Percentiles rank a stretch among this genome's conserved stretches.
These are phyloP conservation scores for Pulveroboletus sp. DNA, from an alignment of 768 basidiomycete species.

Conservation along the genomic window DNA sequence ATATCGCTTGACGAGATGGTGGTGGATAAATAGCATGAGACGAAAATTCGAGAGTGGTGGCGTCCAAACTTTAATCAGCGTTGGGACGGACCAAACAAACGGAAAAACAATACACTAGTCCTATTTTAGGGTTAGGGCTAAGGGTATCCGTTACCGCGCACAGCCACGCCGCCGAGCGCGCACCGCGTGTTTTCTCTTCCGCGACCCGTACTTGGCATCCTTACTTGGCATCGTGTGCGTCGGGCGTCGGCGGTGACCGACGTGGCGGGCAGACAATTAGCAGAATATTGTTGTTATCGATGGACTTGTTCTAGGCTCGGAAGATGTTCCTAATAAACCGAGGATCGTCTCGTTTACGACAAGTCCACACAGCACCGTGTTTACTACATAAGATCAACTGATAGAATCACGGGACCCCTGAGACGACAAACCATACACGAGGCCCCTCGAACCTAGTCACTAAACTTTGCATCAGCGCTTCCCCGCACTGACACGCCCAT, in stretches of 20 bases:
- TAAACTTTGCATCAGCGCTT: conserved; percentile 19
- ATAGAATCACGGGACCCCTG: conserved; percentile 19
- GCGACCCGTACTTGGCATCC: not conserved
- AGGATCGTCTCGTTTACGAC: too few species aligned
- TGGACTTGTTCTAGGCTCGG: too few species aligned
- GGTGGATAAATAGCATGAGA: conserved; percentile 49
- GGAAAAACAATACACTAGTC: conserved; percentile 6
- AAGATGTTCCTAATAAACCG: too few species aligned
- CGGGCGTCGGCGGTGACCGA: too few species aligned
- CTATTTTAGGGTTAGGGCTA: conserved; percentile 31
- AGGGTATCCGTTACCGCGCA: conserved; percentile 18
- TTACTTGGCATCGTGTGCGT: too few species aligned
- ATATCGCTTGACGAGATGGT: conserved; percentile 42
- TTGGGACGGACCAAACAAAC: conserved; percentile 31
- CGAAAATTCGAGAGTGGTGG: conserved; percentile 32
- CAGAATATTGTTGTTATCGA: too few species aligned
- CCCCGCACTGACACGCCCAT: conserved; percentile 26
- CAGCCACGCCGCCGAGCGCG: conserved; percentile 16
- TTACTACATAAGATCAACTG: conserved; percentile 11
- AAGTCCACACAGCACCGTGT: too few species aligned
- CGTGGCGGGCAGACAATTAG: too few species aligned
- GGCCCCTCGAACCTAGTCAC: conserved; percentile 17
- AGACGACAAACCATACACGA: conserved; percentile 17
- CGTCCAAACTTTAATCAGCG: conserved; percentile 30
- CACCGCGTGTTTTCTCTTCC: conserved; percentile 20